phyloP scores from a whole-genome alignment of 768 basidiomycete species.

The Boletus huronensis region DNA sequence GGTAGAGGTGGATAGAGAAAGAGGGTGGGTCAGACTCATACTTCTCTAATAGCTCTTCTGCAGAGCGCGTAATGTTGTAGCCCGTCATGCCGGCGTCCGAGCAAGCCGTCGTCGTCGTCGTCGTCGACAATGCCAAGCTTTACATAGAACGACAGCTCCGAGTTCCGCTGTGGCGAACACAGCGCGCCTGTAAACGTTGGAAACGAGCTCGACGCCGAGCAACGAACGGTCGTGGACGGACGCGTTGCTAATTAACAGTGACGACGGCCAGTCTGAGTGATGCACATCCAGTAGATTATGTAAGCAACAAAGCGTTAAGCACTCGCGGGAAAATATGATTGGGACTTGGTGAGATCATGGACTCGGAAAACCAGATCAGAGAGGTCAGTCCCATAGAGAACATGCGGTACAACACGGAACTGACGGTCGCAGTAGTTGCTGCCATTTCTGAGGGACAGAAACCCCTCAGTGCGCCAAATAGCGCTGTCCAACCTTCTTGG shows the following conservation, averaged over 20 bases:
- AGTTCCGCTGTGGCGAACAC: not conserved
- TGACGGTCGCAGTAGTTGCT: conserved; percentile 53
- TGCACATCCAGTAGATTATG: conserved; percentile 12
- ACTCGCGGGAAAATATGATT: conserved; percentile 20
- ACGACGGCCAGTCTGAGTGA: not conserved
- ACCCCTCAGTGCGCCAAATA: conserved; percentile 83
- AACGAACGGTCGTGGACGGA: conserved; percentile 6
- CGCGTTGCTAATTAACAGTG: conserved; percentile 20
- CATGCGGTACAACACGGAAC: not conserved
- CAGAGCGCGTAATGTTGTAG: conserved; percentile 71
- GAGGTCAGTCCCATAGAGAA: conserved; percentile 32
- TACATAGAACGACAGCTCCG: not conserved
- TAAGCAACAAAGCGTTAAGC: conserved; percentile 15
- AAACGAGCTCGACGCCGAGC: not conserved
- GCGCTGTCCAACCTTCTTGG: conserved; percentile 81
- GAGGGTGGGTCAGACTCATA: conserved; percentile 61
- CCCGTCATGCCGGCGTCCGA: conserved; percentile 48
- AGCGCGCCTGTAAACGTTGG: not conserved
- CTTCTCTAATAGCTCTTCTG: conserved; percentile 54
- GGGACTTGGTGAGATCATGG: conserved; percentile 20
- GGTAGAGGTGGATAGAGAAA: conserved; percentile 73
- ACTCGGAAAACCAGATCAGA: conserved; percentile 37
- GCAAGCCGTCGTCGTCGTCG: conserved; percentile 11
- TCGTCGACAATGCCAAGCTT: conserved; percentile 1
- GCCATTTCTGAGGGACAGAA: conserved; percentile 80